Percentiles rank a stretch among this genome's conserved stretches.
phyloP scores from a whole-genome alignment of 2,329 filamentous ascomycete genomes.

The Aciculosporium take region DNA sequence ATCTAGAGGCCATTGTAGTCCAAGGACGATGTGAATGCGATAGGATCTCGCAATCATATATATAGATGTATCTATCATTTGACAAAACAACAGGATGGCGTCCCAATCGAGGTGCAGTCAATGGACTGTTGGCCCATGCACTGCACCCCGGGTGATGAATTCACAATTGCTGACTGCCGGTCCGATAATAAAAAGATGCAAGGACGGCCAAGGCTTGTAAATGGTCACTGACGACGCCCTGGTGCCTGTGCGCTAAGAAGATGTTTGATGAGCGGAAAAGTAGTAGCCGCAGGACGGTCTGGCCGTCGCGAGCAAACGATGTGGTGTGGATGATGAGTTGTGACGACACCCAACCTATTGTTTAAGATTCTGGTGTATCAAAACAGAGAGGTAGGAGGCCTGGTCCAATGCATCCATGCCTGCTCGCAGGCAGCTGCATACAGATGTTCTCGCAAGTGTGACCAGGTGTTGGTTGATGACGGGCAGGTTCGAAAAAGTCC shows the following conservation, averaged over 20 bases:
- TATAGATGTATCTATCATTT: no score
- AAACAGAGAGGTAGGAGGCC: not conserved
- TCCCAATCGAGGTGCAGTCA: constrained; percentile 9
- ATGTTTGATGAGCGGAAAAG: not conserved
- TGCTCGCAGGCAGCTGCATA: not conserved
- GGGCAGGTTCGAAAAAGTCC: not conserved
- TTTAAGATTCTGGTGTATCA: not conserved
- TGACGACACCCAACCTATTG: not conserved
- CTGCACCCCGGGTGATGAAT: constrained; percentile 7
- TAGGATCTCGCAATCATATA: constrained; percentile 8
- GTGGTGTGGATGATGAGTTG: not conserved
- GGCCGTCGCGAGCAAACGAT: not conserved
- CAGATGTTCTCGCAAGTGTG: not conserved
- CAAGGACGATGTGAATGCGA: constrained; percentile 10
- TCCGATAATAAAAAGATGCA: not conserved
- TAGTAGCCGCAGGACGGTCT: not conserved
- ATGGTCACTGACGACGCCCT: not conserved
- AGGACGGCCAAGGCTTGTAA: not conserved
- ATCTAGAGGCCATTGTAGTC: constrained; percentile 31
- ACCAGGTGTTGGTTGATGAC: not conserved
- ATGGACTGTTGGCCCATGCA: constrained; percentile 7
- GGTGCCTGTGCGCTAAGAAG: not conserved
- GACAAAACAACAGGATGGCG: not conserved
- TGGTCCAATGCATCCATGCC: not conserved
- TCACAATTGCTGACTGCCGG: not conserved